phyloP scores from a whole-genome alignment of 2,329 filamentous ascomycete species.

The Hymenoscyphus repandus region DNA sequence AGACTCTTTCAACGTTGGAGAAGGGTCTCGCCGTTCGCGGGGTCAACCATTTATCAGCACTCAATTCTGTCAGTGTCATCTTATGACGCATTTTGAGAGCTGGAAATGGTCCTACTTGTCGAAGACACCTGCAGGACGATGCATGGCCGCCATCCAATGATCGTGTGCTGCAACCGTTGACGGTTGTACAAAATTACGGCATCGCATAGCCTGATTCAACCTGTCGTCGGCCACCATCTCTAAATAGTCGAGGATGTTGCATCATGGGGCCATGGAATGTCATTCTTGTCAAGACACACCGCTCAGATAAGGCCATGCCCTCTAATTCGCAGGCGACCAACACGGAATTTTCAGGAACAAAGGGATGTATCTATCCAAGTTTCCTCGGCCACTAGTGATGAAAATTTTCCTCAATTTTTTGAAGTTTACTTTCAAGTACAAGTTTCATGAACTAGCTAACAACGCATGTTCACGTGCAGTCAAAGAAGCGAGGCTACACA shows the following conservation, averaged over 20 bases:
- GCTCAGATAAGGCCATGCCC: neutral
- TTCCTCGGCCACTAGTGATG: too few species aligned
- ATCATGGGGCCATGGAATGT: constrained; percentile 8
- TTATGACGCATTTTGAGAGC: constrained; percentile 12
- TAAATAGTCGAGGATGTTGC: neutral
- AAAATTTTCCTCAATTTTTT: too few species aligned
- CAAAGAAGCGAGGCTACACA: too few species aligned
- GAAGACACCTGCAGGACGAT: constrained; percentile 2
- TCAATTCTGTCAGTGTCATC: constrained; percentile 7
- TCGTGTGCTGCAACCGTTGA: neutral
- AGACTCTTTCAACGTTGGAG: too few species aligned
- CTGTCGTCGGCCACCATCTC: too few species aligned
- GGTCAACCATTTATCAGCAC: neutral
- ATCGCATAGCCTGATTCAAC: neutral
- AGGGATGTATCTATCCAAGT: neutral
- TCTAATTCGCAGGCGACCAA: constrained; percentile 13
- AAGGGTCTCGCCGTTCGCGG: neutral
- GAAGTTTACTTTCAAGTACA: too few species aligned
- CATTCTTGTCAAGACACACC: neutral
- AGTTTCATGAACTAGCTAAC: too few species aligned
- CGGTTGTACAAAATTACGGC: constrained; percentile 2
- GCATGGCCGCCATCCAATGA: neutral
- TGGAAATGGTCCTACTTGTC: neutral
- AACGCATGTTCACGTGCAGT: too few species aligned
- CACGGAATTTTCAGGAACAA: constrained; percentile 7